phyloP scores from a whole-genome alignment of 1,139 yeast genomes.

The Yamadazyma spencermartinsiae region DNA sequence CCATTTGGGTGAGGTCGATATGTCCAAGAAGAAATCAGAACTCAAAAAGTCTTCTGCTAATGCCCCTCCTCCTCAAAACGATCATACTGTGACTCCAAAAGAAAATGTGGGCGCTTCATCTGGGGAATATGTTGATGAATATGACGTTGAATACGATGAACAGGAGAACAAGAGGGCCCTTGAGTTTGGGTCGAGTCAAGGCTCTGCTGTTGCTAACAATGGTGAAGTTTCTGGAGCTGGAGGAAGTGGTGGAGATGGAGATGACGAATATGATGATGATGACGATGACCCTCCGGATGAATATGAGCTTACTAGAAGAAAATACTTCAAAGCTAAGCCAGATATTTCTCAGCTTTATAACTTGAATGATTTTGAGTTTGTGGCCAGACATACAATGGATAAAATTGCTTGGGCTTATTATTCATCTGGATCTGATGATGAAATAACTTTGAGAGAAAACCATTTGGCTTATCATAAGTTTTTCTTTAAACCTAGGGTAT shows the following conservation, averaged over 20 bases:
- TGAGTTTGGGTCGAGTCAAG: conserved; percentile 10
- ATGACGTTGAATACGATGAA: conserved; percentile 49
- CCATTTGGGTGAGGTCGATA: conserved; percentile 36
- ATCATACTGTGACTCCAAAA: too few relatives aligned
- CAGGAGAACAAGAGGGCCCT: conserved; percentile 38
- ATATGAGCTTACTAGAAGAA: conserved; percentile 30
- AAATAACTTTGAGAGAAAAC: conserved; percentile 83
- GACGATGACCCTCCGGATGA: conserved; percentile 35
- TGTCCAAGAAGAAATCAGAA: conserved; percentile 14
- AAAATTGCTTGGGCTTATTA: conserved; percentile 90
- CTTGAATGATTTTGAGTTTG: conserved; percentile 76
- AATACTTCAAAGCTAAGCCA: conserved; percentile 48
- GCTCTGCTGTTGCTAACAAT: conserved; percentile 4
- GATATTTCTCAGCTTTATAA: conserved; percentile 67
- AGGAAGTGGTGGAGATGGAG: conserved; percentile 12
- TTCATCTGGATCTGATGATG: conserved; percentile 91
- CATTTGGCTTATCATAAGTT: conserved; percentile 85
- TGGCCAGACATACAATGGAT: conserved; percentile 71
- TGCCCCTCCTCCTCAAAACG: too few relatives aligned
- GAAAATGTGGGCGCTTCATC: too few relatives aligned
- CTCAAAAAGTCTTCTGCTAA: conserved; percentile 4
- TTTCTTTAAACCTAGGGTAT: conserved; percentile 78
- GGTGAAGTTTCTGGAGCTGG: neutral
- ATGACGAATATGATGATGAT: conserved; percentile 28
- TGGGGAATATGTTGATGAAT: conserved; percentile 35